Conservation (phyloP, 495 filamentous ascomycete species). For the Talaromyces liani region DNA sequence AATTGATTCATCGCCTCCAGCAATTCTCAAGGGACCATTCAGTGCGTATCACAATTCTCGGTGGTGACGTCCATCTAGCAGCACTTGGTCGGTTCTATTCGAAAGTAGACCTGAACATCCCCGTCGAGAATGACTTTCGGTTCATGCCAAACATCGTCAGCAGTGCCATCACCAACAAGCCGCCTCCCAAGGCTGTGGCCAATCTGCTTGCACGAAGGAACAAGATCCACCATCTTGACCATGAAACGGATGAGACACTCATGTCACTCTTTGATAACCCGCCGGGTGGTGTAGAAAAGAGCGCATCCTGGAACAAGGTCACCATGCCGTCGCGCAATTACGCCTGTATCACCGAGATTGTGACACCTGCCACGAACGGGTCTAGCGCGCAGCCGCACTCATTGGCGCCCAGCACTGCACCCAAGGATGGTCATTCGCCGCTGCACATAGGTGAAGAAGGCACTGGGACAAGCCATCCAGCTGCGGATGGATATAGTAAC, state of each 20-base stretch:
- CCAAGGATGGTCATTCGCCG: conserved; percentile 56
- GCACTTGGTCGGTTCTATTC: conserved; percentile 72
- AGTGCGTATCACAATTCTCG: conserved; percentile 76
- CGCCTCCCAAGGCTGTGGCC: conserved; percentile 81
- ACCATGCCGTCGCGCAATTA: conserved; percentile 93
- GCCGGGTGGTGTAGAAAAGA: conserved; percentile 63
- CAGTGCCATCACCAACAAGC: conserved; percentile 87
- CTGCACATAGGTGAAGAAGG: conserved; percentile 55
- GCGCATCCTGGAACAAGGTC: conserved; percentile 60
- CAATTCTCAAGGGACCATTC: conserved; percentile 60
- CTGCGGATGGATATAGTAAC: conserved; percentile 45
- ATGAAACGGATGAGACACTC: conserved; percentile 79
- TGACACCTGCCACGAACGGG: conserved; percentile 22
- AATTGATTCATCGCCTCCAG: conserved; percentile 68
- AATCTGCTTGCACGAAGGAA: conserved; percentile 79
- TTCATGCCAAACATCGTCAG: conserved; percentile 73
- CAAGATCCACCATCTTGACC: conserved; percentile 87
- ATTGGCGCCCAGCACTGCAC: conserved; percentile 1
- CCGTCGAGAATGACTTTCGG: conserved; percentile 54
- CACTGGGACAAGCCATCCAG: conserved; percentile 58
- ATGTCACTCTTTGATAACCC: conserved; percentile 80
- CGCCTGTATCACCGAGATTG: conserved; percentile 67
- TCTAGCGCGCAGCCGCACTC: conserved; percentile 13
- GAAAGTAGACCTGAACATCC: conserved; percentile 53
- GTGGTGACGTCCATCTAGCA: conserved; percentile 72